Evolutionary conservation across 2,329 filamentous ascomycete genomes (phyloP), one percentile per base, ranked within the genome.

Genomic region (Graphium sp.): DNA sequence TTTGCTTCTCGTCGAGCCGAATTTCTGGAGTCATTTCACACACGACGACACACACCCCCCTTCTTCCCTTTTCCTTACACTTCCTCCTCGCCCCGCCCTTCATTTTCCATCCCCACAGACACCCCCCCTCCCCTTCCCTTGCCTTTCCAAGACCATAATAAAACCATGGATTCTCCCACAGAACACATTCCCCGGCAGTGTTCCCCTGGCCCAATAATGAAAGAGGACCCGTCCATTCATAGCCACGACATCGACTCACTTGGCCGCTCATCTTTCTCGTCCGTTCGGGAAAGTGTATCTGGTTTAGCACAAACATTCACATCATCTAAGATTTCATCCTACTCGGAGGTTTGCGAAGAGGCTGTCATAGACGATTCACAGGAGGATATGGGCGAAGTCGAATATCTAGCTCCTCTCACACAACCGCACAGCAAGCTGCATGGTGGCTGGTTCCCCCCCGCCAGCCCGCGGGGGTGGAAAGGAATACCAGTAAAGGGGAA

Each of bases 271-370:
- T 73, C 67, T 33, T 73, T 73, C 49, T 72, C 67, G 18, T 73
- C 67, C 25, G 66, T 73, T 34, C 58, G 67, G 35, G 67, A 73
- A 52, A 62, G 64, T 45, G 64, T 69, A 42, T 56, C 60, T 39
- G 61, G 63, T 34, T 49, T 72, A 18, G 60, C 65, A 32, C 71
- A 76, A 52, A 66, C 63, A 31, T 76, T 76, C 37, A 74, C 68
- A 28, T 60, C 60, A 30, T 65, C 66, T 43, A 74, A 73, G 47
- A 51, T 73, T 35, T 74, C 70, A 20, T 68, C 64, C 31, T 73
- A 71, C 41, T 55, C 55, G 25, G 48, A 52, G 32, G 46, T 47
- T 17, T 48, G 56, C 38, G 65, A 70, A 39, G 57, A 62, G 31
- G 60, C 54, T 26, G 44, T 65, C 34, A 55, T 60, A 41, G 66